Conservation (phyloP, 2,329 filamentous ascomycete genomes). For the Penicillium sp. region DNA sequence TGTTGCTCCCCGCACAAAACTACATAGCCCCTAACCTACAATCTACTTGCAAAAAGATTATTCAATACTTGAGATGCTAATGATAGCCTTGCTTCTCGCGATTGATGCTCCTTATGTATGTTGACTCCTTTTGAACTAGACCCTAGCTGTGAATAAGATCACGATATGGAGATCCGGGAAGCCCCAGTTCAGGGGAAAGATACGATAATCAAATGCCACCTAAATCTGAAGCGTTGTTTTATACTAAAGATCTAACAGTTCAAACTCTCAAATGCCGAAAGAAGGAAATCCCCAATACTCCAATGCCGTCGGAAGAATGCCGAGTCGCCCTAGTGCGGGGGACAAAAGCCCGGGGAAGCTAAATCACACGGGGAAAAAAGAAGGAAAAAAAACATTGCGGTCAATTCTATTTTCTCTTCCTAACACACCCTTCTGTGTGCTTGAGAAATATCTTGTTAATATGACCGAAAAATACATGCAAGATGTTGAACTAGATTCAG, state of each 20-base stretch:
- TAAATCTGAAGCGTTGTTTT: too few species aligned
- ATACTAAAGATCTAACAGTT: neutral
- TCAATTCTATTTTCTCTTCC: neutral
- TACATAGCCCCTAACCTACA: neutral
- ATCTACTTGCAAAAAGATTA: too few species aligned
- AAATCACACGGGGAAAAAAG: slow-evolving; percentile 7
- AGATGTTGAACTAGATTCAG: slow-evolving; percentile 15
- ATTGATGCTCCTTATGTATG: neutral
- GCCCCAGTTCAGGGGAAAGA: neutral
- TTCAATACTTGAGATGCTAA: neutral
- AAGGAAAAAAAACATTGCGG: neutral
- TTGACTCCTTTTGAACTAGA: neutral
- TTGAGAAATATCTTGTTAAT: neutral
- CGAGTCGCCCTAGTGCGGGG: slow-evolving; percentile 20
- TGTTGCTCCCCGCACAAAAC: neutral
- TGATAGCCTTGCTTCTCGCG: neutral
- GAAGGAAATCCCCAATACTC: neutral
- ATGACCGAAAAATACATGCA: slow-evolving; percentile 22
- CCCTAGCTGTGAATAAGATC: neutral
- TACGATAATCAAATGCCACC: neutral
- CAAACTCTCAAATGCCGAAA: neutral
- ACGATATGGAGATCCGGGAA: slow-evolving; percentile 3
- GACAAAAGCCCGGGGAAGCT: slow-evolving; percentile 12
- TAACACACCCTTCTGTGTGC: neutral
- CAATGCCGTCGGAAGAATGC: slow-evolving; percentile 13